A percentile compares a stretch with the other conserved stretches of the same genome.
Conservation (phyloP, 2,329 filamentous ascomycete species). For the Alternaria infectoria region DNA sequence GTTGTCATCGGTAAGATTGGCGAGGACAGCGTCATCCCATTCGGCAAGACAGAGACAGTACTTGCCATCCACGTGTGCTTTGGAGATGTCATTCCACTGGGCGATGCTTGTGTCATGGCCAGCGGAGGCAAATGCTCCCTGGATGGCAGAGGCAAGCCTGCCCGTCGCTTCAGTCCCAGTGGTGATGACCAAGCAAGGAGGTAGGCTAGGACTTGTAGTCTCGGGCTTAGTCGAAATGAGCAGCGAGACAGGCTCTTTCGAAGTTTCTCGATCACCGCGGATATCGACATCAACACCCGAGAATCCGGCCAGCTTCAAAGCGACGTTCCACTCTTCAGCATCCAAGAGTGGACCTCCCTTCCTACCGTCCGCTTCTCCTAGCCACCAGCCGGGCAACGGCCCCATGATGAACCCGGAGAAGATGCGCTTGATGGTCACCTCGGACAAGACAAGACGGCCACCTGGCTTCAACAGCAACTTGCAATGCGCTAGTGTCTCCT, state of each 20-base stretch:
- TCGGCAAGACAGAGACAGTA: slow-evolving; percentile 9
- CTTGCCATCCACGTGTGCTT: not conserved
- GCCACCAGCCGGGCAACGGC: slow-evolving; percentile 7
- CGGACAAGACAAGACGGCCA: slow-evolving; percentile 5
- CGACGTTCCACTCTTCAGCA: slow-evolving; percentile 3
- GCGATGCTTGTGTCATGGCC: not conserved
- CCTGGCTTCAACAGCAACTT: slow-evolving; percentile 5
- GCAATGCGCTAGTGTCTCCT: slow-evolving; percentile 5
- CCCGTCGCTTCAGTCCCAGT: not conserved
- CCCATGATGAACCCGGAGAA: slow-evolving; percentile 13
- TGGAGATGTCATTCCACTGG: not conserved
- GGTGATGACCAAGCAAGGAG: not conserved
- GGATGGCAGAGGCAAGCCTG: not conserved
- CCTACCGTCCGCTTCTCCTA: slow-evolving; percentile 8
- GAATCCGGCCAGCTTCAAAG: slow-evolving; percentile 7
- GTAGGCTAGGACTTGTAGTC: not conserved
- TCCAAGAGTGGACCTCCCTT: slow-evolving; percentile 4
- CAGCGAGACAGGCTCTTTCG: slow-evolving; percentile 9
- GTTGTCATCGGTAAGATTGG: slow-evolving; percentile 3
- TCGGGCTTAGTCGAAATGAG: slow-evolving; percentile 9
- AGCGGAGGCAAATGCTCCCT: not conserved
- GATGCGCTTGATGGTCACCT: slow-evolving; percentile 11
- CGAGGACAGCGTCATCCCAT: slow-evolving; percentile 6
- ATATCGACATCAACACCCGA: slow-evolving; percentile 11
- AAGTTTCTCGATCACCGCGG: slow-evolving; percentile 5